These are phyloP conservation scores for Ceratocystiopsis sp. DNA, from an alignment of 2,329 filamentous ascomycete genomes.

Conservation along the genomic window DNA sequence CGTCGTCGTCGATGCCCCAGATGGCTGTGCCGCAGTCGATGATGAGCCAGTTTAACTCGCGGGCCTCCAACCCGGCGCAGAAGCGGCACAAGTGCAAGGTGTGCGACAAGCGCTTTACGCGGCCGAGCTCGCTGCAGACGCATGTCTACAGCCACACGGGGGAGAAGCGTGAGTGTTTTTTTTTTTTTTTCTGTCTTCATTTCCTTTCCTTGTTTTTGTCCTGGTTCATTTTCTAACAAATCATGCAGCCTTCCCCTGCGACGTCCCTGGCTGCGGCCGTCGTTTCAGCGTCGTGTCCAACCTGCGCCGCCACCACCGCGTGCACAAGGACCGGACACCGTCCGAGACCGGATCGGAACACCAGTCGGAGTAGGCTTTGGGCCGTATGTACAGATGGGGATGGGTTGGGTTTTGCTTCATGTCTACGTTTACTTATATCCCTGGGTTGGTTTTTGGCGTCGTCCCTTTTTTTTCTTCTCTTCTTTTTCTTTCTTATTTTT, in stretches of 20 bases:
- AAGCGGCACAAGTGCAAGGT: slow-evolving; percentile 99
- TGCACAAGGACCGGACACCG: slow-evolving; percentile 64
- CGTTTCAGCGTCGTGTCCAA: slow-evolving; percentile 98
- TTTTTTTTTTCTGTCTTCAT: background rate
- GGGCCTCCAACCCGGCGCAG: slow-evolving; percentile 85
- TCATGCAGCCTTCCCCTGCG: slow-evolving; percentile 88
- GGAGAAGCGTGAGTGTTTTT: slow-evolving; percentile 68
- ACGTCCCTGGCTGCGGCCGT: slow-evolving; percentile 85
- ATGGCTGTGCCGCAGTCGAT: slow-evolving; percentile 81
- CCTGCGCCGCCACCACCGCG: slow-evolving; percentile 82
- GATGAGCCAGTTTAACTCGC: slow-evolving; percentile 98
- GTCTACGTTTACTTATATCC: background rate
- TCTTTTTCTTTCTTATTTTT: no score
- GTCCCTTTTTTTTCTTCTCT: background rate
- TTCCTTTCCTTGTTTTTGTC: background rate
- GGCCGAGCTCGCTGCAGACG: slow-evolving; percentile 84
- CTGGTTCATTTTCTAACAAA: slow-evolving; percentile 18
- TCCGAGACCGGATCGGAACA: slow-evolving; percentile 48
- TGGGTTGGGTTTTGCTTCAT: background rate
- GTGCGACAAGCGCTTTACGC: slow-evolving; percentile 92
- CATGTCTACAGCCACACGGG: slow-evolving; percentile 98
- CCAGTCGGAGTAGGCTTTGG: slow-evolving; percentile 28
- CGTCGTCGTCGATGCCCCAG: slow-evolving; percentile 17
- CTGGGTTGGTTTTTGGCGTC: background rate
- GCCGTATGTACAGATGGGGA: background rate